Percentiles rank a stretch among this genome's conserved stretches.
Conservation (phyloP, 1,284 basidiomycete genomes). For the Cystobasidium pallidum region DNA sequence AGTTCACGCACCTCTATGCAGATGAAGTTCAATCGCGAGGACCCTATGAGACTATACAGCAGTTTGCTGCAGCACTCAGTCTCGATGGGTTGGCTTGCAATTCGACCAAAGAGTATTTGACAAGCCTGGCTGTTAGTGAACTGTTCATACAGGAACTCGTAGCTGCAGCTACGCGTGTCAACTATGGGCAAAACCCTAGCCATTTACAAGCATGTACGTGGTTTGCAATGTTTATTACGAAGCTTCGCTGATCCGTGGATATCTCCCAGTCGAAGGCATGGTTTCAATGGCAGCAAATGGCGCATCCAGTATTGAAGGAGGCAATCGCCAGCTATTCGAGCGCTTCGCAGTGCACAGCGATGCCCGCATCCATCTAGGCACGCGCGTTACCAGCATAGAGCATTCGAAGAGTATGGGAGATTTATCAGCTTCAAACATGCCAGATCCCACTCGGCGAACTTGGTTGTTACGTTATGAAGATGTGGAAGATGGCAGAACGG, state of each 20-base stretch:
- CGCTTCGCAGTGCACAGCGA: slow-evolving; percentile 65
- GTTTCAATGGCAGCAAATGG: slow-evolving; percentile 73
- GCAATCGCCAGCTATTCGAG: slow-evolving; percentile 86
- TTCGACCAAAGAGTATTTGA: slow-evolving; percentile 65
- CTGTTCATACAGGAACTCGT: slow-evolving; percentile 70
- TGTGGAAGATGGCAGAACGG: slow-evolving; percentile 31
- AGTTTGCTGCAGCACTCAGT: slow-evolving; percentile 64
- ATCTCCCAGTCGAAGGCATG: slow-evolving; percentile 66
- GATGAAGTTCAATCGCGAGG: slow-evolving; percentile 61
- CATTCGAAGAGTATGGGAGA: slow-evolving; percentile 43
- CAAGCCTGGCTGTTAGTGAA: slow-evolving; percentile 63
- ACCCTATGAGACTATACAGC: slow-evolving; percentile 67
- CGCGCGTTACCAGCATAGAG: slow-evolving; percentile 61
- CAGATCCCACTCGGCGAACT: slow-evolving; percentile 47
- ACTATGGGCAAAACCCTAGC: slow-evolving; percentile 78
- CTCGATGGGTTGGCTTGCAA: slow-evolving; percentile 56
- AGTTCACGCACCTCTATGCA: slow-evolving; percentile 67
- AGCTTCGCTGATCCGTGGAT: neutral
- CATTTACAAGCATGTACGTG: slow-evolving; percentile 64
- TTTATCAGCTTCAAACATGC: neutral
- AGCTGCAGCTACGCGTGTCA: slow-evolving; percentile 81
- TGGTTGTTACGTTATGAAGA: slow-evolving; percentile 47
- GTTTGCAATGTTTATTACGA: neutral
- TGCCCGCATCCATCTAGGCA: slow-evolving; percentile 68
- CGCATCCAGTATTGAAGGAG: slow-evolving; percentile 71